These are phyloP conservation scores for Ustilago trichophora DNA, from an alignment of 1,284 basidiomycete species.

Conservation along the genomic window DNA sequence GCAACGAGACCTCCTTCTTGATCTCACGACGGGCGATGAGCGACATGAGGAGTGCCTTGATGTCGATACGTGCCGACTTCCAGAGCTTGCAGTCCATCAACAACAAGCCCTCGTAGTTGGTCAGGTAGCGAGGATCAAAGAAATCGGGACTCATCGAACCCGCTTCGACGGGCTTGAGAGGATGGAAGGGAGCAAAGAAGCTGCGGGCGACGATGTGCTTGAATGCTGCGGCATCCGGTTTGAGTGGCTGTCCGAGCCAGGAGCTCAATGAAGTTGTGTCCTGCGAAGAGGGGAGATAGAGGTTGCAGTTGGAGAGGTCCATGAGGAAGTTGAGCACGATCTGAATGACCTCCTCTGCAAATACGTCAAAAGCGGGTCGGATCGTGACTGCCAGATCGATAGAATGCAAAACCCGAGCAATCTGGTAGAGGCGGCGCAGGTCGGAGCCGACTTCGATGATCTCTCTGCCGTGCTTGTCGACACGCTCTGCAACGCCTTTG, in stretches of 20 bases:
- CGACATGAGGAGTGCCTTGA: slow-evolving; percentile 84
- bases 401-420: slow-evolving; percentile 80
- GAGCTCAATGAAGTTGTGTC: slow-evolving; percentile 3
- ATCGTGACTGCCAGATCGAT: slow-evolving; percentile 94
- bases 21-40: slow-evolving; percentile 76
- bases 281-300: slow-evolving; percentile 41
- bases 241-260: slow-evolving; percentile 26
- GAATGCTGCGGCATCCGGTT: slow-evolving; percentile 48
- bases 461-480: slow-evolving; percentile 84
- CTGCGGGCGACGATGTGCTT: slow-evolving; percentile 51
- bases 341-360: slow-evolving; percentile 84
- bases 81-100: slow-evolving; percentile 63
- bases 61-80: slow-evolving; percentile 71
- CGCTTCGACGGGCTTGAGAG: slow-evolving; percentile 28
- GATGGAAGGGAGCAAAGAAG: slow-evolving; percentile 52
- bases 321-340: slow-evolving; percentile 55
- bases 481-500: slow-evolving; percentile 73
- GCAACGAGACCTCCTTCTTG: slow-evolving; percentile 77
- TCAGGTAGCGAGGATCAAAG: slow-evolving; percentile 53
- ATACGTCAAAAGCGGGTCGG: slow-evolving; percentile 85
- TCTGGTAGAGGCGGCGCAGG: slow-evolving; percentile 77
- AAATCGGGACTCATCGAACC: slow-evolving; percentile 55
- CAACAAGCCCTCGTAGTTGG: slow-evolving; percentile 58
- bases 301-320: slow-evolving; percentile 57
- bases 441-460: slow-evolving; percentile 82